Base-by-base conservation (phyloP, 352 stramenopile genomes). In the Paralagenidium karlingii region DNA sequence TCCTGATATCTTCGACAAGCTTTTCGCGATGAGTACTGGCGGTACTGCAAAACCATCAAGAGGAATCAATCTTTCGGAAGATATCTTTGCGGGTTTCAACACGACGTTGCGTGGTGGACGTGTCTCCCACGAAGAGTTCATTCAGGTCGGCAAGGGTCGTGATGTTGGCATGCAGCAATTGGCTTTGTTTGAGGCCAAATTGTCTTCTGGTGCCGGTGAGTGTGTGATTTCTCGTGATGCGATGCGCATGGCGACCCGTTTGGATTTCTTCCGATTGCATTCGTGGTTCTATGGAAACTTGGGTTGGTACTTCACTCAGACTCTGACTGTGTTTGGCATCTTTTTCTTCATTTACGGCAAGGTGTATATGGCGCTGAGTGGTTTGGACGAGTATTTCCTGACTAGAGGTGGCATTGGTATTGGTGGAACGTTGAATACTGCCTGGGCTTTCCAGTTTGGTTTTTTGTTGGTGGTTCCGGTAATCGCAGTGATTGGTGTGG, bases 161-260 rank as follows among this genome's bases (percentile, higher is more conserved):
- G 95, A 99, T 86, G 95, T 99, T 13, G 95, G 95, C 52, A 97
- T 98, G 89, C 95, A 96, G 55, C 95, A 99, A 57, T 85, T 98
- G 30, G 96, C 96, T 55, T 85, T 98, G 47, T 99, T 99, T 54
- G 95, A 99, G 54, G 93, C 95, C 2, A 99, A 99, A 51, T 47
- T 97, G 19, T 96, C 85, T 47, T 96, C 96, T 62, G 95, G 95
- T 63, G 92, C 92, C 26, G 95, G 86, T 32, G 95, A 99, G 56
- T 95, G 96, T 65, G 96, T 96, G 50, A 82, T 98, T 24, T 98
- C 92, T 27, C 81, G 95, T 43, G 95, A 98, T 68, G 89, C 96
- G 0, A 87, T 95, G 61, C 73, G 95, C 16, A 94, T 99, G 69
- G 92, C 86, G 21, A 82, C 91, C 36, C 83, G 95, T 39, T 66